phyloP scores from a whole-genome alignment of 73 alveolate species.

The Blepharisma japonicum region DNA sequence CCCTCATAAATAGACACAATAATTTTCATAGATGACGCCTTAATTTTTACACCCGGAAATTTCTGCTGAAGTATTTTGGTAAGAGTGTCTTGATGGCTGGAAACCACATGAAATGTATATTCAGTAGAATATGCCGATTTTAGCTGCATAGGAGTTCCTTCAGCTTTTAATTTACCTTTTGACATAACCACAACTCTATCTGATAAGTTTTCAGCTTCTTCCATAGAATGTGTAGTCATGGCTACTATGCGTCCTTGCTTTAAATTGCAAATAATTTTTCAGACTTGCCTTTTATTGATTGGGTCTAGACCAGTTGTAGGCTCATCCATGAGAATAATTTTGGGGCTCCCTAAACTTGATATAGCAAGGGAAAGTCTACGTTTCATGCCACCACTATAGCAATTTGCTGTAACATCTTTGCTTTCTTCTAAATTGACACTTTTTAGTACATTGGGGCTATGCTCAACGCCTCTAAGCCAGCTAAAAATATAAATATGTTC shows the following conservation, averaged over 20 bases:
- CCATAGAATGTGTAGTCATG: constrained; percentile 89
- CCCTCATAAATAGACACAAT: too few species aligned
- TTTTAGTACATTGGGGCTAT: constrained; percentile 45
- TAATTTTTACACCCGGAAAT: constrained; percentile 53
- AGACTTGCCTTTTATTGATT: constrained; percentile 73
- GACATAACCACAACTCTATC: constrained; percentile 85
- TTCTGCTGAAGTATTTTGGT: constrained; percentile 32
- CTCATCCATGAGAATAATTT: constrained; percentile 79
- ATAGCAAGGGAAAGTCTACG: constrained; percentile 95
- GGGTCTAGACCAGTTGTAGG: constrained; percentile 95
- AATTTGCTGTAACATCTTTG: constrained; percentile 53
- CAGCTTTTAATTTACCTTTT: constrained; percentile 76
- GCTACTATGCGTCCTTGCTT: constrained; percentile 73
- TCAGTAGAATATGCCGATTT: constrained; percentile 77
- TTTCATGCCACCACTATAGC: constrained; percentile 95
- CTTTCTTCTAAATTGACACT: constrained; percentile 64
- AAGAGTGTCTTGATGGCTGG: constrained; percentile 38
- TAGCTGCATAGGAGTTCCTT: constrained; percentile 80
- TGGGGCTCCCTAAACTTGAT: constrained; percentile 81
- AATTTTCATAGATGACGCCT: too few species aligned
- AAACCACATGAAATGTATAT: constrained; percentile 58
- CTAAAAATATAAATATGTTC: constrained; percentile 62
- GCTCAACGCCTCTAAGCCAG: constrained; percentile 52
- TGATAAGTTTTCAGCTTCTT: constrained; percentile 84
- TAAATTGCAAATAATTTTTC: constrained; percentile 69